phyloP scores from a whole-genome alignment of 257 asterid genomes.

The Fraxinus excelsior region DNA sequence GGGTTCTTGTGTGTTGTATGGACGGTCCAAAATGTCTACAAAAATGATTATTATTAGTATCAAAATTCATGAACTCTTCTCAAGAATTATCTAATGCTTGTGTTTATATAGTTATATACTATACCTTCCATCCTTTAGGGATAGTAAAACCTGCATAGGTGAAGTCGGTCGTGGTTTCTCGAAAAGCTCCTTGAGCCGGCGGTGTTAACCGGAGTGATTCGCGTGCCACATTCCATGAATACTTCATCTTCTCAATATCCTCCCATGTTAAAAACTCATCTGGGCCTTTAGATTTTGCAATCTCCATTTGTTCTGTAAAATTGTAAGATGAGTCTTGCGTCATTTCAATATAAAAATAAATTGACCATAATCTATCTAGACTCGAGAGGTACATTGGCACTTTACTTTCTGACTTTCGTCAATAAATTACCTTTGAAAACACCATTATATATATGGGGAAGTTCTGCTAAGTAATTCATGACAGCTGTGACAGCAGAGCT shows the following conservation, averaged over 20 bases:
- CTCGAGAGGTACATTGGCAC: not conserved
- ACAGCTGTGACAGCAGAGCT: conserved; percentile 56
- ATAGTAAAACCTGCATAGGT: conserved; percentile 60
- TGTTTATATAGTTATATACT: conserved; percentile 4
- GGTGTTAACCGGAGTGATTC: conserved; percentile 56
- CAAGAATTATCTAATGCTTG: not conserved
- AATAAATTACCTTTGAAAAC: conserved; percentile 46
- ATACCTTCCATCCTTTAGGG: conserved; percentile 67
- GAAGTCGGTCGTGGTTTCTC: conserved; percentile 49
- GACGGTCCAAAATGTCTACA: conserved; percentile 49
- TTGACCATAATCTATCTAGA: not conserved
- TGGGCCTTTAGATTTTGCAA: conserved; percentile 44
- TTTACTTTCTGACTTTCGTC: not conserved
- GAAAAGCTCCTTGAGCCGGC: conserved; percentile 54
- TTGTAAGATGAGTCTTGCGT: not conserved
- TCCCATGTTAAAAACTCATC: conserved; percentile 55
- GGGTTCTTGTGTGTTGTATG: conserved; percentile 55
- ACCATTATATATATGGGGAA: conserved; percentile 56
- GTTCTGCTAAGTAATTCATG: conserved; percentile 50
- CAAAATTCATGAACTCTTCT: not conserved
- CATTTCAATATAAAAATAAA: not conserved
- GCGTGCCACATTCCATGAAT: conserved; percentile 57
- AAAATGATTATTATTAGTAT: not conserved
- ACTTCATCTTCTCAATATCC: conserved; percentile 64
- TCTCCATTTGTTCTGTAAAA: conserved; percentile 48